Evolutionary conservation across 441 rosid species (phyloP).

Genomic region (Corymbia calophylla): DNA sequence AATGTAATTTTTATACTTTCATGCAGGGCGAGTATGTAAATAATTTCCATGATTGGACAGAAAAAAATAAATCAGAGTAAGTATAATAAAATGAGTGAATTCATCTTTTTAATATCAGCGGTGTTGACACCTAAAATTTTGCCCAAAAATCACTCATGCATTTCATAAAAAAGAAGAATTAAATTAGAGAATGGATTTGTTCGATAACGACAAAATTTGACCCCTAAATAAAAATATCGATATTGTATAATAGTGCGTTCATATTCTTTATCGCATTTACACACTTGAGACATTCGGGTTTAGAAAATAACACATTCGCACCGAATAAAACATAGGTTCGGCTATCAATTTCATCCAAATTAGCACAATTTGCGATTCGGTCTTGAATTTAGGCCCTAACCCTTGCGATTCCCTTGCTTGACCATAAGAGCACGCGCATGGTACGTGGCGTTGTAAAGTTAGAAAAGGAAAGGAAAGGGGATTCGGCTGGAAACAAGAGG

Average conservation of each 20-base stretch:
- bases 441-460: background rate
- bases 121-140: background rate
- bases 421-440: background rate
- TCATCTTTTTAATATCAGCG: background rate
- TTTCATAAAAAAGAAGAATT: too few species aligned
- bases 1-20: background rate
- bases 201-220: too few species aligned
- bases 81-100: background rate
- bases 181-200: background rate
- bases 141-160: background rate
- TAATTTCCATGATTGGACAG: background rate
- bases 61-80: background rate
- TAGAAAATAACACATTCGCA: background rate
- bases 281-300: background rate
- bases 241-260: background rate
- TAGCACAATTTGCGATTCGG: background rate
- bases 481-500: background rate
- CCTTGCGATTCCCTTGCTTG: background rate
- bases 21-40: background rate
- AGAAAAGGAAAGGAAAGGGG: background rate
- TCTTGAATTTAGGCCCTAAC: too few species aligned
- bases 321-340: background rate
- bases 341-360: background rate
- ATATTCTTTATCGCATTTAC: background rate
- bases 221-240: background rate